These are phyloP conservation scores for Trichocladium antarcticum DNA, from an alignment of 495 filamentous ascomycete genomes.

Conservation along the genomic window DNA sequence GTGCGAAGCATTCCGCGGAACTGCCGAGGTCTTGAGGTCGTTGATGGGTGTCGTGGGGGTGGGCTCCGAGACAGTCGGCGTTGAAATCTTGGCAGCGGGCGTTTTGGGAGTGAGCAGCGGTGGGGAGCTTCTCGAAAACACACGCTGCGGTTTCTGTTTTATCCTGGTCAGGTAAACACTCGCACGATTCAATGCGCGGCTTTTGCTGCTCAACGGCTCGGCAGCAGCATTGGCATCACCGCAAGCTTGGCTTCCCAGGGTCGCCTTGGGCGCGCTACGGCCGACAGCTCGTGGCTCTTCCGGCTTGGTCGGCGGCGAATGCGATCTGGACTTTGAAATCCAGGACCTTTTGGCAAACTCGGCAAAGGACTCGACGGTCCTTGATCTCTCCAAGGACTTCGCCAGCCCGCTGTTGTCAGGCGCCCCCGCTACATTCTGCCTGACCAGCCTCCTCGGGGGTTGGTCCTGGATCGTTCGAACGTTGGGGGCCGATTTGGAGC, in stretches of 20 bases:
- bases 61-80: constrained; percentile 8
- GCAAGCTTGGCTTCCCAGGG: constrained; percentile 13
- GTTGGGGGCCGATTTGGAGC: constrained; percentile 31
- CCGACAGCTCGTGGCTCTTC: constrained; percentile 5
- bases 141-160: constrained; percentile 31
- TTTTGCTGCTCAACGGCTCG: constrained; percentile 22
- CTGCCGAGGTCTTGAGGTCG: background rate
- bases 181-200: constrained; percentile 22
- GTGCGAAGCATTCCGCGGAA: constrained; percentile 15
- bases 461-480: constrained; percentile 13
- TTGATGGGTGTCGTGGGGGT: constrained; percentile 3
- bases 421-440: constrained; percentile 17
- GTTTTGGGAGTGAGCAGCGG: constrained; percentile 15
- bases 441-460: constrained; percentile 15
- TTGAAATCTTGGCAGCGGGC: constrained; percentile 21
- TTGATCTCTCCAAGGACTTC: constrained; percentile 22
- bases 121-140: constrained; percentile 25
- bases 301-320: constrained; percentile 40
- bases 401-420: constrained; percentile 5
- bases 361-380: constrained; percentile 49
- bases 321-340: constrained; percentile 51
- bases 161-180: constrained; percentile 33
- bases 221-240: constrained; percentile 18
- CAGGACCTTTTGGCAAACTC: constrained; percentile 58
- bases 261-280: constrained; percentile 16